Base-by-base conservation (phyloP, 208 protist genomes). In the Crithidia expoeki region DNA sequence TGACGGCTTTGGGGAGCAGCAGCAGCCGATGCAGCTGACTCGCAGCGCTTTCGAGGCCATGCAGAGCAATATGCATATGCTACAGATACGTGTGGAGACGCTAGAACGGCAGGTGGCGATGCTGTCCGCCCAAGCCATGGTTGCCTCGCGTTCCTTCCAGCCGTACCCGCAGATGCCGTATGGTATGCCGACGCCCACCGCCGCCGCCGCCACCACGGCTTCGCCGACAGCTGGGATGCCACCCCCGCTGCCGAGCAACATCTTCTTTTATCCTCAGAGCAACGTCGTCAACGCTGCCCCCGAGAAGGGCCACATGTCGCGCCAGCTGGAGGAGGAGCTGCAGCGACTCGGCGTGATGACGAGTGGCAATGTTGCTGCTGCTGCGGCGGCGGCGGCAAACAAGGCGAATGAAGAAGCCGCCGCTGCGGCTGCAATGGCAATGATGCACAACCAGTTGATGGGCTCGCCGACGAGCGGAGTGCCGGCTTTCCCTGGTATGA, bases 71-170 rank as follows among this genome's bases (percentile, higher is more conserved):
- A 60, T 80, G 62, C 64, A 76, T 49, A 25, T 80, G 55, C 67
- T 86, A 50, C 55, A 67, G 51, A 70, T 83, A 72, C 80, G 80
- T 10, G 76, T 86, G 21, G 80, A 86, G 25, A 61, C 63, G 32
- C 67, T 86, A 34, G 76, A 86, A 47, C 40, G 64, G 46, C 71
- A 83, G 57, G 55, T 79, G 34, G 42, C 57, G 38, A 70, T 74
- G 53, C 55, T 79, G 40, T 65, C 67, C 16, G 71, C 71, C 11
- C 71, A 76, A 16, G 40, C 58, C 46, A 58, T 76, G 53, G 32
- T 49, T 12, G 56, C 57, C 42, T 60, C 65, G 2, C 62, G 44
- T 14, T 23, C 62, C 17, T 70, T 66, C 58, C 71, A 70, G 62
- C 44, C 40, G 12, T 76, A 70, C 63, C 38, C 72, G 36, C 50